Evolutionary conservation across 2,329 filamentous ascomycete genomes (phyloP).

Genomic region (Fusarium pininemorale): DNA sequence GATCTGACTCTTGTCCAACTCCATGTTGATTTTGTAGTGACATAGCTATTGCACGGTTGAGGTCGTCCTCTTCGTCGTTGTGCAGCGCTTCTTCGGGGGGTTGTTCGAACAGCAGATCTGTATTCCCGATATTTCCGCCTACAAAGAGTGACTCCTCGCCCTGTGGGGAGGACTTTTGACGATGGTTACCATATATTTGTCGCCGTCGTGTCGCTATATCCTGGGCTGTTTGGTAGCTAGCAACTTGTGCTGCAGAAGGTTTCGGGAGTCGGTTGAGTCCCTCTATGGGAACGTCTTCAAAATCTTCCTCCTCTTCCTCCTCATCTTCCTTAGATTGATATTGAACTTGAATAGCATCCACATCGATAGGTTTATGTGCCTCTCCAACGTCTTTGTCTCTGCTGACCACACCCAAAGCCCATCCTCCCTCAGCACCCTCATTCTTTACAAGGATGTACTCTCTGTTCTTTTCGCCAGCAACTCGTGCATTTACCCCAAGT

Average conservation of each 20-base stretch:
- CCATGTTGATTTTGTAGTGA: conserved; percentile 76
- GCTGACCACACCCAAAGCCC: conserved; percentile 93
- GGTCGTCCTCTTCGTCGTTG: conserved; percentile 64
- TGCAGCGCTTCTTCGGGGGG: conserved; percentile 51
- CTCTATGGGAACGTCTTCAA: conserved; percentile 93
- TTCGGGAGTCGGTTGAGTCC: conserved; percentile 87
- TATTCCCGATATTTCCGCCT: conserved; percentile 43
- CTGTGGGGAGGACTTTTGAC: conserved; percentile 39
- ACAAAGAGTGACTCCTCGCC: conserved; percentile 60
- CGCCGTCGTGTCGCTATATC: conserved; percentile 41
- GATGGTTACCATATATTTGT: conserved; percentile 40
- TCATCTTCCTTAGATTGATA: conserved; percentile 67
- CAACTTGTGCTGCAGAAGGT: conserved; percentile 29
- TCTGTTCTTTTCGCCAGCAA: conserved; percentile 86
- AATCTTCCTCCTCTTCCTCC: conserved; percentile 79
- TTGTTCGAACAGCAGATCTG: conserved; percentile 30
- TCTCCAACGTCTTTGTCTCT: conserved; percentile 82
- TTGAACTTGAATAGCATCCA: conserved; percentile 73
- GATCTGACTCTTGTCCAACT: conserved; percentile 48
- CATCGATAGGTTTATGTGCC: conserved; percentile 88
- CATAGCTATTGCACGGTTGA: conserved; percentile 83
- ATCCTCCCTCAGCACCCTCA: conserved; percentile 92
- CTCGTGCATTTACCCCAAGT: conserved; percentile 70
- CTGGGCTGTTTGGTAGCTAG: conserved; percentile 40
- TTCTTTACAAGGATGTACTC: conserved; percentile 98